Conservation (phyloP, 805 yeast species). For the Teunomyces cretensis region DNA sequence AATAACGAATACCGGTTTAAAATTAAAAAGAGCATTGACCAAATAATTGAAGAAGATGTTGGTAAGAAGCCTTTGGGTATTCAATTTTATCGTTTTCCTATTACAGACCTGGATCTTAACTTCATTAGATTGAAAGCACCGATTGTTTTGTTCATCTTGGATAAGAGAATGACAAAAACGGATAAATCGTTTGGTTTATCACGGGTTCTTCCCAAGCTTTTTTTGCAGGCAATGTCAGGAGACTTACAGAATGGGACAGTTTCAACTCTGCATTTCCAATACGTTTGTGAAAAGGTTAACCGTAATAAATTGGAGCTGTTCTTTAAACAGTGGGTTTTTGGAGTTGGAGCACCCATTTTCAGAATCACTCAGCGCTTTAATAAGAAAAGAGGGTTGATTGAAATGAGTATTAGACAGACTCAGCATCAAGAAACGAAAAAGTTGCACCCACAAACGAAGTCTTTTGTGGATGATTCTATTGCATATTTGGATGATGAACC, state of each 20-base stretch:
- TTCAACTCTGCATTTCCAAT: constrained; percentile 82
- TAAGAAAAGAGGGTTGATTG: constrained; percentile 89
- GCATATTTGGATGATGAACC: constrained; percentile 44
- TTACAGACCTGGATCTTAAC: constrained; percentile 56
- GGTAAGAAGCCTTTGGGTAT: constrained; percentile 80
- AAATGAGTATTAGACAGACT: constrained; percentile 89
- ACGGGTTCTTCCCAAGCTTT: constrained; percentile 86
- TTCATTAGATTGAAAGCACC: constrained; percentile 84
- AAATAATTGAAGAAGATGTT: constrained; percentile 70
- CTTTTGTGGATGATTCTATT: constrained; percentile 48
- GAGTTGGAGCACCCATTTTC: constrained; percentile 86
- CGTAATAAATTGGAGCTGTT: constrained; percentile 79
- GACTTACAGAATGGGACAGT: constrained; percentile 77
- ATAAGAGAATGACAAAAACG: constrained; percentile 91
- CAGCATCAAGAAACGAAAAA: constrained; percentile 61
- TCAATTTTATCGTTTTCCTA: constrained; percentile 66
- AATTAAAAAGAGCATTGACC: constrained; percentile 62
- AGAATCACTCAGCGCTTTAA: constrained; percentile 89
- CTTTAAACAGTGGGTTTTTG: constrained; percentile 91
- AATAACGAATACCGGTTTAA: constrained; percentile 74
- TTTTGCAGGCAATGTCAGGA: constrained; percentile 93
- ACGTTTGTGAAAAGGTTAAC: constrained; percentile 93
- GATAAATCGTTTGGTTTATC: constrained; percentile 91
- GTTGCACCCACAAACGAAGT: constrained; percentile 34
- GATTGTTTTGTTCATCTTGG: constrained; percentile 76